Conservation (phyloP, 768 basidiomycete genomes). For the Leccinum sublutescens region DNA sequence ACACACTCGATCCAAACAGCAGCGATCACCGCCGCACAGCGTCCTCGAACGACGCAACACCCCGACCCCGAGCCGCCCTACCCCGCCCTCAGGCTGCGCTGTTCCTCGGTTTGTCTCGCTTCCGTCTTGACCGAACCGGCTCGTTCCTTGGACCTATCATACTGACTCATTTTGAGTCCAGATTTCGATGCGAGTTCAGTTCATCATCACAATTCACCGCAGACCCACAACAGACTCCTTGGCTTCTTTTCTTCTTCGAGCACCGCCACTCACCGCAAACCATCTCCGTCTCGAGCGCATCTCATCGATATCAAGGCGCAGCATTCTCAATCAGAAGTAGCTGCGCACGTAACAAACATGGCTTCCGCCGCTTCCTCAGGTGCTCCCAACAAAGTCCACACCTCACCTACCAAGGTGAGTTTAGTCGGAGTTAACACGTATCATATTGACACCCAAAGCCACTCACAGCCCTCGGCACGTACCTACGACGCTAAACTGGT, state of each 20-base stretch:
- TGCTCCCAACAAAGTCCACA: slow-evolving; percentile 27
- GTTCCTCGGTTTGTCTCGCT: slow-evolving; percentile 20
- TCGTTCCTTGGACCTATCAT: slow-evolving; percentile 3
- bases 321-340: slow-evolving; percentile 39
- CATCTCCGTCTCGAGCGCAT: slow-evolving; percentile 26
- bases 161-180: slow-evolving; percentile 11
- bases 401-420: slow-evolving; percentile 37
- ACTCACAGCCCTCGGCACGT: slow-evolving; percentile 54
- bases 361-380: slow-evolving; percentile 28
- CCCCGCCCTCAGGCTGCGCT: slow-evolving; percentile 13
- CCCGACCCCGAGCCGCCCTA: slow-evolving; percentile 41
- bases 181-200: slow-evolving; percentile 16
- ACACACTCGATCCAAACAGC: slow-evolving; percentile 8
- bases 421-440: slow-evolving; percentile 20
- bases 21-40: slow-evolving; percentile 29
- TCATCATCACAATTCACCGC: slow-evolving; percentile 18
- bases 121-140: slow-evolving; percentile 3
- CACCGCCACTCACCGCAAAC: slow-evolving; percentile 38
- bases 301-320: slow-evolving; percentile 34
- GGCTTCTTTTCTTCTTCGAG: slow-evolving; percentile 33
- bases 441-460: slow-evolving; percentile 7
- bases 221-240: slow-evolving; percentile 29
- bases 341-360: slow-evolving; percentile 23
- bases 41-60: slow-evolving; percentile 51
- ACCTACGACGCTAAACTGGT: slow-evolving; percentile 81